These are phyloP conservation scores for Prunella vulgaris DNA, from an alignment of 257 asterid species.

Conservation along the genomic window DNA sequence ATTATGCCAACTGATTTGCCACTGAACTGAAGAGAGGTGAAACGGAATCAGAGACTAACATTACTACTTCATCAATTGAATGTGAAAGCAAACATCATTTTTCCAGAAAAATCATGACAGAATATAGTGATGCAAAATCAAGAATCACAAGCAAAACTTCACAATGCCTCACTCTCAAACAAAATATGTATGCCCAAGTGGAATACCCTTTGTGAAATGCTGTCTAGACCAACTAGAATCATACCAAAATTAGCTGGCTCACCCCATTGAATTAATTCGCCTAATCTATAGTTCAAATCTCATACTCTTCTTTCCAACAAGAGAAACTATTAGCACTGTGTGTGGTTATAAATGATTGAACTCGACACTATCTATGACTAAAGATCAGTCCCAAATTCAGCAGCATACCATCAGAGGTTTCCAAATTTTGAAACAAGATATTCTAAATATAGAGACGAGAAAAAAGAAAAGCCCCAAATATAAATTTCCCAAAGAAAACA, in stretches of 20 bases:
- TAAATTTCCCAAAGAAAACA: background rate
- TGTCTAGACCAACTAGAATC: background rate
- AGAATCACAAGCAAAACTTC: background rate
- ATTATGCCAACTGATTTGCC: conserved; percentile 71
- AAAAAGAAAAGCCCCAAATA: background rate
- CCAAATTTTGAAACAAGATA: background rate
- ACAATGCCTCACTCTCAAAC: background rate
- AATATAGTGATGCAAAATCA: background rate
- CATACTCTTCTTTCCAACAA: background rate
- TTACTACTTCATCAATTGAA: background rate
- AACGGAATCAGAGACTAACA: background rate
- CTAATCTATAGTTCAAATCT: background rate
- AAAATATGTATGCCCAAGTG: background rate
- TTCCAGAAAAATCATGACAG: background rate
- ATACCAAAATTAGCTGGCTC: background rate
- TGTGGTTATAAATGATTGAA: background rate
- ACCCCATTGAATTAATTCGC: background rate
- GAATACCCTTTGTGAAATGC: background rate
- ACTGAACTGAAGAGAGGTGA: conserved; percentile 42
- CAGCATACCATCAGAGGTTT: background rate
- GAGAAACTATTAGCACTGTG: background rate
- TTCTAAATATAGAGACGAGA: background rate
- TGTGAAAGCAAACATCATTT: background rate
- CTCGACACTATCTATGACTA: background rate
- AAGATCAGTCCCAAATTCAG: background rate